These are phyloP conservation scores for Aspergillus ostianus DNA, from an alignment of 495 filamentous ascomycete genomes.

Conservation along the genomic window DNA sequence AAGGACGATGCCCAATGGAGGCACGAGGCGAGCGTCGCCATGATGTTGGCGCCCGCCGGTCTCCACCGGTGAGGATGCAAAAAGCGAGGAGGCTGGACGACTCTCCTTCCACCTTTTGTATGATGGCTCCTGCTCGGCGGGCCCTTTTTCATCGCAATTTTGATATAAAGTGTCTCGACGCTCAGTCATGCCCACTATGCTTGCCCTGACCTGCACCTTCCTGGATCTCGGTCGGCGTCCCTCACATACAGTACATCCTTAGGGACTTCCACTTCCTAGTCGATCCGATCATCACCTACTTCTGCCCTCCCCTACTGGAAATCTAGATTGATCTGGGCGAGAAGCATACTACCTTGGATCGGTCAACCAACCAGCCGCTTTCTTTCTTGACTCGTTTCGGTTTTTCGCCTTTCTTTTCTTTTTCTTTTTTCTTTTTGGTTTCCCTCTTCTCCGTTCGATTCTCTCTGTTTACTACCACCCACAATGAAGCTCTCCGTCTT, in stretches of 20 bases:
- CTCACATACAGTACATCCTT: too few relatives aligned
- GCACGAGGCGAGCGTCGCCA: too few relatives aligned
- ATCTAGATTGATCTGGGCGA: too few relatives aligned
- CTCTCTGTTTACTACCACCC: background rate
- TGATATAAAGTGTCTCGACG: background rate
- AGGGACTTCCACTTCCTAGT: too few relatives aligned
- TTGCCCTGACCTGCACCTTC: background rate
- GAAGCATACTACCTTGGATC: too few relatives aligned
- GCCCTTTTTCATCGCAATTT: background rate
- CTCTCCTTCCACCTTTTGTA: background rate
- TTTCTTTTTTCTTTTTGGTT: background rate
- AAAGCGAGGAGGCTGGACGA: background rate
- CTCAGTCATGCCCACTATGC: background rate
- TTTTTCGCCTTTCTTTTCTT: background rate
- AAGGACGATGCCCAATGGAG: too few relatives aligned
- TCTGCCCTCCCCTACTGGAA: too few relatives aligned
- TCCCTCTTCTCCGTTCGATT: background rate
- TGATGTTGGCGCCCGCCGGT: too few relatives aligned
- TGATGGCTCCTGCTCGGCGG: background rate
- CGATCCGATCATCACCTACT: too few relatives aligned
- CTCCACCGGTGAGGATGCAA: background rate
- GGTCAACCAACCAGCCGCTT: background rate
- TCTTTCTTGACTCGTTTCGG: background rate
- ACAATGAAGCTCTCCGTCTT: slow-evolving; percentile 7
- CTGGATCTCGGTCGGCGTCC: background rate